Percentiles rank a stretch among this genome's conserved stretches.
Evolutionary conservation across 805 yeast species (phyloP).

Genomic region (Wickerhamiella bombiphila): DNA sequence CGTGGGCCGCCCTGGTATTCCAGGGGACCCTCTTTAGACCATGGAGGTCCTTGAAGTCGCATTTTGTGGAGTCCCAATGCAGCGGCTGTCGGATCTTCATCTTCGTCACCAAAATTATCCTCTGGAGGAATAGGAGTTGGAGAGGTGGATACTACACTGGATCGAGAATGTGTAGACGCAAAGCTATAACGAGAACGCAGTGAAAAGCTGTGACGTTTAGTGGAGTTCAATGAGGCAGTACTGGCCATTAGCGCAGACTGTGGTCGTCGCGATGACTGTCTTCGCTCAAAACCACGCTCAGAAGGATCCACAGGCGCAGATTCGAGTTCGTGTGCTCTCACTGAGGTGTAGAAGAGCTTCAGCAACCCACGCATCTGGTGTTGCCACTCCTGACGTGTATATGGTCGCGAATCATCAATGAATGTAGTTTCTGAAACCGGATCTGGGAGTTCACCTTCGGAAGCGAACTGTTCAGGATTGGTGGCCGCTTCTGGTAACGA

Average conservation of each 20-base stretch:
- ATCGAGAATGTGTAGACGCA: not conserved
- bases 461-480: too few species aligned
- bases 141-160: not conserved
- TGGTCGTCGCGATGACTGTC: too few species aligned
- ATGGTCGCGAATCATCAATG: too few species aligned
- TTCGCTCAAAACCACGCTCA: too few species aligned
- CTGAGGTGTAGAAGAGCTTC: not conserved
- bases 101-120: conserved; percentile 18
- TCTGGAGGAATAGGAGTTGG: conserved; percentile 1
- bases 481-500: conserved; percentile 3
- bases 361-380: not conserved
- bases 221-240: not conserved
- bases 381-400: too few species aligned
- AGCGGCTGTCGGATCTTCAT: conserved; percentile 8
- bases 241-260: not conserved
- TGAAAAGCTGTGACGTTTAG: not conserved
- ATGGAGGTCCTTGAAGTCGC: conserved; percentile 60
- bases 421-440: too few species aligned
- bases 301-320: not conserved
- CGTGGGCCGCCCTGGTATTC: conserved; percentile 18
- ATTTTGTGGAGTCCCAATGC: conserved; percentile 30
- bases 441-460: too few species aligned
- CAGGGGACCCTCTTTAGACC: conserved; percentile 60
- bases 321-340: not conserved
- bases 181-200: not conserved